Percentiles rank a stretch among this genome's conserved stretches.
These are phyloP conservation scores for Akanthomyces dipterigenus DNA, from an alignment of 2,329 filamentous ascomycete genomes.

Conservation along the genomic window DNA sequence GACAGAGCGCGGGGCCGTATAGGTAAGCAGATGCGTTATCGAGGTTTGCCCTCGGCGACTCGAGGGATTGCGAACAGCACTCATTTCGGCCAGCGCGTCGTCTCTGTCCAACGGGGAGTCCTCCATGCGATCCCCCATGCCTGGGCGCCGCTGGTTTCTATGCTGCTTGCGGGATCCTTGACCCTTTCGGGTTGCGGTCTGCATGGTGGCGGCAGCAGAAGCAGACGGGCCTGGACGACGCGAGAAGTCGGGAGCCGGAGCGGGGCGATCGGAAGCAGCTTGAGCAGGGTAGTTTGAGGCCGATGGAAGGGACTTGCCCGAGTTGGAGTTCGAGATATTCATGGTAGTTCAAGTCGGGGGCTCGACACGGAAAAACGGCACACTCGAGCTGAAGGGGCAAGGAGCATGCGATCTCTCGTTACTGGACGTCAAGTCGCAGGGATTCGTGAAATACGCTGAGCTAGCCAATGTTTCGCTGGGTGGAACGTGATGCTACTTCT, in stretches of 20 bases:
- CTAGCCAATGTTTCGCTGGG: background rate
- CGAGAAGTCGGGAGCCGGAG: constrained; percentile 42
- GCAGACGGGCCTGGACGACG: constrained; percentile 38
- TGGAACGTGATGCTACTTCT: background rate
- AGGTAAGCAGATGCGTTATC: constrained; percentile 95
- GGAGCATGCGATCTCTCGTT: constrained; percentile 15
- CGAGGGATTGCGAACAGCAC: constrained; percentile 50
- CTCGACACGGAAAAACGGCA: constrained; percentile 2
- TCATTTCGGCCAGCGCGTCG: constrained; percentile 78
- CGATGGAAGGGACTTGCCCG: constrained; percentile 47
- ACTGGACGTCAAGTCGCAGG: constrained; percentile 14
- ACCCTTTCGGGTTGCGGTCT: constrained; percentile 58
- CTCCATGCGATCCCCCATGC: constrained; percentile 30
- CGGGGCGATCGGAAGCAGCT: constrained; percentile 34
- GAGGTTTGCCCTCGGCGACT: constrained; percentile 86
- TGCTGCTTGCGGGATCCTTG: constrained; percentile 77
- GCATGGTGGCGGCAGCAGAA: constrained; percentile 25
- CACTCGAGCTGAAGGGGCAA: constrained; percentile 8
- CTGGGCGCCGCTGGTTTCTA: constrained; percentile 70
- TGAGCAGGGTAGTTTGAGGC: constrained; percentile 35
- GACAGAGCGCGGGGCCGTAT: constrained; percentile 69
- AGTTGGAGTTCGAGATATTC: constrained; percentile 26
- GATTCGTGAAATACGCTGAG: background rate
- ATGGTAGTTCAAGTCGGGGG: constrained; percentile 19
- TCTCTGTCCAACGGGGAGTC: constrained; percentile 56